These are phyloP conservation scores for Dactylonectria macrodidyma DNA, from an alignment of 2,329 filamentous ascomycete genomes.

Conservation along the genomic window DNA sequence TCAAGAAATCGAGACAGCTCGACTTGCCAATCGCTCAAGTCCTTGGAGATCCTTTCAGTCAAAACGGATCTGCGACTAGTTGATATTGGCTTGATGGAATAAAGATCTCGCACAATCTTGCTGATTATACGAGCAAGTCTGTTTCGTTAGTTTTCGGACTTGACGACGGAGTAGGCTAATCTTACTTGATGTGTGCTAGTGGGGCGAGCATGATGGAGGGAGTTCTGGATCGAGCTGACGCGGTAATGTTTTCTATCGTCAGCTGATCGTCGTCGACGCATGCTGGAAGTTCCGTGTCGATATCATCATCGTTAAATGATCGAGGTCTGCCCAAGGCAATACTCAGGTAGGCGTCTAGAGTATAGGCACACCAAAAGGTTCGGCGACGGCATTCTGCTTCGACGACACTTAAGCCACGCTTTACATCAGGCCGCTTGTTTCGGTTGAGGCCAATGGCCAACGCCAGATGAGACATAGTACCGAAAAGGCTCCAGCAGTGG, in stretches of 20 bases:
- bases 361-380: conserved; percentile 47
- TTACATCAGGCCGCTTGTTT: conserved; percentile 30
- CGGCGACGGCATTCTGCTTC: conserved; percentile 43
- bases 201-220: conserved; percentile 53
- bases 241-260: conserved; percentile 37
- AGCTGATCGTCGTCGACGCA: conserved; percentile 43
- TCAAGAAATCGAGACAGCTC: conserved; percentile 56
- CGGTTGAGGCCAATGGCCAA: conserved; percentile 53
- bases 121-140: conserved; percentile 55
- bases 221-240: conserved; percentile 17
- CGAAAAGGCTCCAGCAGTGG: conserved; percentile 63
- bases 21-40: conserved; percentile 53
- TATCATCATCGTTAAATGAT: conserved; percentile 46
- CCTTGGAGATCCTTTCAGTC: conserved; percentile 49
- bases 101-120: conserved; percentile 53
- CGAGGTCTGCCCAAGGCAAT: conserved; percentile 42
- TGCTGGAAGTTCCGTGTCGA: conserved; percentile 43
- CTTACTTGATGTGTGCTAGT: conserved; percentile 54
- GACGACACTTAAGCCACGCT: conserved; percentile 36
- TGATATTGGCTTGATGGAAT: conserved; percentile 54
- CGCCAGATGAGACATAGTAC: conserved; percentile 57
- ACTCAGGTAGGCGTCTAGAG: conserved; percentile 44
- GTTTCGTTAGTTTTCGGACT: neutral
- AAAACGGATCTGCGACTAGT: conserved; percentile 41
- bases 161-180: accelerated